Percentiles rank a stretch among this genome's conserved stretches.
These are phyloP conservation scores for Hansfordia pulvinata DNA, from an alignment of 2,329 filamentous ascomycete species.

Conservation along the genomic window DNA sequence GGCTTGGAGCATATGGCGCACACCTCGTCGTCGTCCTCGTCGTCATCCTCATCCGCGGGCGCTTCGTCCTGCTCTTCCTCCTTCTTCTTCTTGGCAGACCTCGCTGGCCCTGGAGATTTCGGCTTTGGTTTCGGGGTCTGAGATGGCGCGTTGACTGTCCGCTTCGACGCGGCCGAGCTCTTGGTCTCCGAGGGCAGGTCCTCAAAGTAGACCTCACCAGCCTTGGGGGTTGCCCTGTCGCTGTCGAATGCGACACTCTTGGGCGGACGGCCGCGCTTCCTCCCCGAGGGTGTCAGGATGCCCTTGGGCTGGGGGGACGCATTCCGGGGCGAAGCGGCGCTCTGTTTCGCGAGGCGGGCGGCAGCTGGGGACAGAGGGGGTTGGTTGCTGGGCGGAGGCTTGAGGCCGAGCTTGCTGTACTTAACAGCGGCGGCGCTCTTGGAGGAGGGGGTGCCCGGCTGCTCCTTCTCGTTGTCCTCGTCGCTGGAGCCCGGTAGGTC, in stretches of 20 bases:
- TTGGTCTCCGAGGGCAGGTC: conserved; percentile 29
- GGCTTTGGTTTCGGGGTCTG: conserved; percentile 5
- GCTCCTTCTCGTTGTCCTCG: conserved; percentile 4
- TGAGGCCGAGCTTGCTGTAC: conserved; percentile 11
- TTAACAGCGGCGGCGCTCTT: conserved; percentile 6
- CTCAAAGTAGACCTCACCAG: conserved; percentile 39
- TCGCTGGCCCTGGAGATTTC: conserved; percentile 5
- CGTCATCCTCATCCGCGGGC: conserved; percentile 8
- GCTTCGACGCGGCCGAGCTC: conserved; percentile 10
- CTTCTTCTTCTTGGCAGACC: conserved; percentile 1
- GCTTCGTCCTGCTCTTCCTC: conserved; percentile 3
- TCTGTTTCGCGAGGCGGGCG: conserved; percentile 14
- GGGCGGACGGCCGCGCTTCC: conserved; percentile 20
- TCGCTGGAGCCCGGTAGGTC: conserved; percentile 7
- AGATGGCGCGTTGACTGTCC: conserved; percentile 5
- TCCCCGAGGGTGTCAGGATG: conserved; percentile 41
- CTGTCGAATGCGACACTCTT: conserved; percentile 44
- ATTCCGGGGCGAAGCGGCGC: conserved; percentile 2
- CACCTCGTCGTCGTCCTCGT: conserved; percentile 34
- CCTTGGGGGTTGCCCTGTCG: conserved; percentile 14
- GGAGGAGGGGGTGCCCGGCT: conserved; percentile 3
- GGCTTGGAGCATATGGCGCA: conserved; percentile 44
- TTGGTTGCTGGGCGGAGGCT: conserved; percentile 3
- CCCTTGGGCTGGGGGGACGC: conserved; percentile 28
- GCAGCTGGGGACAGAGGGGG: conserved; percentile 9